Evolutionary conservation across 148 eudicot genomes (phyloP).

Genomic region (Polygonum maritimum): DNA sequence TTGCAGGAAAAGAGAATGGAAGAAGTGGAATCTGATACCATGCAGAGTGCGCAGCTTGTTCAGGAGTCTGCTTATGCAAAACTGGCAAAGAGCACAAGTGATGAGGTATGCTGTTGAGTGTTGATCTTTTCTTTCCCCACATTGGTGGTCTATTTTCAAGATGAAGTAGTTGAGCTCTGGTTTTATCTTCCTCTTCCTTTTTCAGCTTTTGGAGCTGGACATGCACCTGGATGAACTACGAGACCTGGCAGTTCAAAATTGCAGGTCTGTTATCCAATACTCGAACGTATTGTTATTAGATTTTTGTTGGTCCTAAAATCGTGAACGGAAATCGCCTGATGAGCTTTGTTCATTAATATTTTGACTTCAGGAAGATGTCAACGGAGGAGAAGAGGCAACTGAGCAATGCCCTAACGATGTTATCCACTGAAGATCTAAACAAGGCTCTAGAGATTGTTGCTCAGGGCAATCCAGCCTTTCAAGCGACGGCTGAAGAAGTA

Average conservation of each 20-base stretch:
- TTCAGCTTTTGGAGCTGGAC: constrained; percentile 62
- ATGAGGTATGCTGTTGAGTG: constrained; percentile 37
- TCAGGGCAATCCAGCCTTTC: constrained; percentile 41
- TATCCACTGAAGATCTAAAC: constrained; percentile 49
- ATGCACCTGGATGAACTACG: constrained; percentile 52
- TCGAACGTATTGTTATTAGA: background rate
- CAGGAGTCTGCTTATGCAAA: constrained; percentile 66
- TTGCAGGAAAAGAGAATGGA: constrained; percentile 59
- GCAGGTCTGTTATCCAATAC: constrained; percentile 39
- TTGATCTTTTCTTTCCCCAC: background rate
- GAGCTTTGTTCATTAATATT: background rate
- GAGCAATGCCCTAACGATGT: constrained; percentile 40
- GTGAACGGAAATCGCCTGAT: background rate
- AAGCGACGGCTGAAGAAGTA: constrained; percentile 44
- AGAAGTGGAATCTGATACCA: constrained; percentile 60
- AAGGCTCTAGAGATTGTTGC: constrained; percentile 69
- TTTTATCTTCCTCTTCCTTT: background rate
- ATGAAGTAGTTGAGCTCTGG: background rate
- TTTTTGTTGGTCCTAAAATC: background rate
- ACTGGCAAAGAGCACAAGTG: constrained; percentile 57
- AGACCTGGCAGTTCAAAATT: constrained; percentile 43
- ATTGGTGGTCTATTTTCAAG: background rate
- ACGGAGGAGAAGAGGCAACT: constrained; percentile 60
- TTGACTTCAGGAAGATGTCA: constrained; percentile 41
- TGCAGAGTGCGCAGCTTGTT: constrained; percentile 44